Conservation (phyloP, 179 eudicot species). For the Silene coronaria region DNA sequence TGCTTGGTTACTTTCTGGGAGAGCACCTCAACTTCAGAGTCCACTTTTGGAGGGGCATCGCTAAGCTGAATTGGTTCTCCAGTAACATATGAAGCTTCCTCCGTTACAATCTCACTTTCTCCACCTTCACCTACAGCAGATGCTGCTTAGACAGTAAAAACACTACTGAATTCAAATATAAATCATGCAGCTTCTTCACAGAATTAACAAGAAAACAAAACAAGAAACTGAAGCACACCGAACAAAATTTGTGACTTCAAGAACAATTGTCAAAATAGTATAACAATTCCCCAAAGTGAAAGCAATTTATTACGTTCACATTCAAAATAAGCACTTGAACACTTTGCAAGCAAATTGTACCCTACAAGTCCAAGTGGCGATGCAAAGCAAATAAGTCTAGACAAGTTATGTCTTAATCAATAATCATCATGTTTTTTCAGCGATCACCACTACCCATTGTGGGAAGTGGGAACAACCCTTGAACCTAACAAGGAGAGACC, state of each 20-base stretch:
- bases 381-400: not conserved
- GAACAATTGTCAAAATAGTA: not conserved
- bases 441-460: not conserved
- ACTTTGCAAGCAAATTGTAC: not conserved
- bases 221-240: conserved; percentile 11
- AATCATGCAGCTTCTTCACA: not conserved
- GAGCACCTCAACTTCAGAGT: conserved; percentile 64
- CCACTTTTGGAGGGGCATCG: conserved; percentile 66
- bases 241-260: not conserved
- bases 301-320: not conserved
- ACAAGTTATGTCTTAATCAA: not conserved
- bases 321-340: not conserved
- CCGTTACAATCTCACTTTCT: conserved; percentile 53
- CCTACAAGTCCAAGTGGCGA: not conserved
- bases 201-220: not conserved
- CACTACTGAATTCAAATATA: not conserved
- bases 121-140: conserved; percentile 43
- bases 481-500: not conserved
- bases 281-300: not conserved
- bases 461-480: not conserved
- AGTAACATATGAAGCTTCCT: conserved; percentile 56
- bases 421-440: too few species aligned
- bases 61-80: conserved; percentile 62
- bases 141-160: not conserved
- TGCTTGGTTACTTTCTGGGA: conserved; percentile 90